Percentiles rank a stretch among this genome's conserved stretches.
These are phyloP conservation scores for Epichloe bromicola DNA, from an alignment of 2,329 filamentous ascomycete species.

Conservation along the genomic window DNA sequence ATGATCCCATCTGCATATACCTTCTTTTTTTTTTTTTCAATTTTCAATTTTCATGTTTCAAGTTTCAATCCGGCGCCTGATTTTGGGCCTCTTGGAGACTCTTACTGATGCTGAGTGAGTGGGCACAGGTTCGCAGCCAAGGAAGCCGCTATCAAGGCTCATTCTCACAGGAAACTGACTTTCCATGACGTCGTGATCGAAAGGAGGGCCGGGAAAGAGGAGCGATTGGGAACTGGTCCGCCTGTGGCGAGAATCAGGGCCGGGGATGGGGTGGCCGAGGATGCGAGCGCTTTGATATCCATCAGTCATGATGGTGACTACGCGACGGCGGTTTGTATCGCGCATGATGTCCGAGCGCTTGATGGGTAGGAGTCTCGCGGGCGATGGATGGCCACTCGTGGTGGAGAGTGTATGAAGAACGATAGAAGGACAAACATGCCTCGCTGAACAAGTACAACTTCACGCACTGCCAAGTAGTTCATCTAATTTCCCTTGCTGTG, in stretches of 20 bases:
- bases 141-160: constrained; percentile 63
- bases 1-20: background rate
- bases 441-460: too few relatives aligned
- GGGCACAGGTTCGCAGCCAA: constrained; percentile 54
- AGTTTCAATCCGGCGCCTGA: too few relatives aligned
- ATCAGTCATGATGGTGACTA: constrained; percentile 85
- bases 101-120: background rate
- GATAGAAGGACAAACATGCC: too few relatives aligned
- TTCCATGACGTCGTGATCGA: constrained; percentile 48
- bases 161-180: constrained; percentile 42
- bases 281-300: constrained; percentile 53
- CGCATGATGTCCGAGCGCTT: constrained; percentile 13
- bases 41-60: background rate
- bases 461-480: too few relatives aligned
- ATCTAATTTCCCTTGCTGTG: too few relatives aligned
- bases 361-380: background rate
- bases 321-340: constrained; percentile 57
- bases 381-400: background rate
- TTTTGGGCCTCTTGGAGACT: too few relatives aligned
- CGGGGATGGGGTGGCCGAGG: constrained; percentile 13
- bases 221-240: constrained; percentile 23
- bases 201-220: constrained; percentile 11
- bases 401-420: background rate
- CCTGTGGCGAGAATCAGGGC: constrained; percentile 31
- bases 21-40: background rate